Percentiles rank a stretch among this genome's conserved stretches.
Evolutionary conservation across 495 filamentous ascomycete genomes (phyloP).

Genomic region (Hamigera avellanea): DNA sequence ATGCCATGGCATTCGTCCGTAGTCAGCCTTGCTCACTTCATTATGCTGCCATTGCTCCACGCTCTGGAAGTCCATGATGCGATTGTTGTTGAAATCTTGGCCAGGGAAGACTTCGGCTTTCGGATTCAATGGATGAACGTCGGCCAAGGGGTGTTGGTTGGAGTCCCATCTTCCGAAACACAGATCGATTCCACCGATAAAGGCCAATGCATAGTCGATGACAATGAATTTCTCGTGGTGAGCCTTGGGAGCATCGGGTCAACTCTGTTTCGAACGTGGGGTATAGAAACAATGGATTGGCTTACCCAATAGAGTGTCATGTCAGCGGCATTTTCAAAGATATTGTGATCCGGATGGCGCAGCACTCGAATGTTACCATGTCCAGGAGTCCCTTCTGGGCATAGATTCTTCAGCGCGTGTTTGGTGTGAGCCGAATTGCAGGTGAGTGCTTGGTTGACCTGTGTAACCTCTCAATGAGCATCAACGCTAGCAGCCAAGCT

Average conservation of each 20-base stretch:
- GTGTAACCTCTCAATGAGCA: background rate
- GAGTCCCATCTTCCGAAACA: constrained; percentile 92
- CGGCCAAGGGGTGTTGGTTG: constrained; percentile 73
- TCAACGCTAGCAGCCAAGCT: too few relatives aligned
- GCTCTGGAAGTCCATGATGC: constrained; percentile 89
- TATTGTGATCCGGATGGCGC: constrained; percentile 91
- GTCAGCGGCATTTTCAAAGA: constrained; percentile 85
- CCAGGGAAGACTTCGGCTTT: constrained; percentile 82
- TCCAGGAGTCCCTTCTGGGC: constrained; percentile 66
- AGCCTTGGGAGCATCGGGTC: constrained; percentile 30
- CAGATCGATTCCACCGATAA: constrained; percentile 89
- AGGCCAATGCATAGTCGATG: constrained; percentile 80
- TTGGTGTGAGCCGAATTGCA: constrained; percentile 94
- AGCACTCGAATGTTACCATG: constrained; percentile 81
- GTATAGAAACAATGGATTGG: background rate
- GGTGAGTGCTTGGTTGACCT: constrained; percentile 66
- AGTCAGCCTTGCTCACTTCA: constrained; percentile 83
- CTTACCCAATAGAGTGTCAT: constrained; percentile 92
- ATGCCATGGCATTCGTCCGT: constrained; percentile 95
- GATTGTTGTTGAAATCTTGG: constrained; percentile 93
- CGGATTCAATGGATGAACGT: constrained; percentile 79
- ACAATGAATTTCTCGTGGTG: constrained; percentile 97
- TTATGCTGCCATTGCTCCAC: constrained; percentile 90
- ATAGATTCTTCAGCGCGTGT: constrained; percentile 68
- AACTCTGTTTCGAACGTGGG: background rate